Evolutionary conservation across 257 asterid genomes (phyloP).

Genomic region (Solanum chilense): DNA sequence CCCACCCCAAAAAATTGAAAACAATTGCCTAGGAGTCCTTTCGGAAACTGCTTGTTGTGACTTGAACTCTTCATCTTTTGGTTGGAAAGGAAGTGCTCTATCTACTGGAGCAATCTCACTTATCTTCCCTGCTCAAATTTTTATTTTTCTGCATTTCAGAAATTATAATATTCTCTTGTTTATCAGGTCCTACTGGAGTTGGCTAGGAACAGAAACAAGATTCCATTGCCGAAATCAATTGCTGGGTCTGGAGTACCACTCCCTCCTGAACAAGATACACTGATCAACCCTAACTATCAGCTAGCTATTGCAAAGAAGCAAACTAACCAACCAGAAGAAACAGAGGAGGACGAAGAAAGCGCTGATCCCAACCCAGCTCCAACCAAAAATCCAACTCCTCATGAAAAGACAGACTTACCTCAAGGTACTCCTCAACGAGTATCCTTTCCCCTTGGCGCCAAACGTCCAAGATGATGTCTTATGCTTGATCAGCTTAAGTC

Average conservation of each 20-base stretch:
- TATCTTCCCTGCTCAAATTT: neutral
- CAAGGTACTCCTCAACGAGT: slow-evolving; percentile 65
- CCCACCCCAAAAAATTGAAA: neutral
- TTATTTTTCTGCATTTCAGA: neutral
- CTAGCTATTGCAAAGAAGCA: slow-evolving; percentile 53
- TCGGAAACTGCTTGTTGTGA: neutral
- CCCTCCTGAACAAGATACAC: slow-evolving; percentile 74
- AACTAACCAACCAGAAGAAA: slow-evolving; percentile 49
- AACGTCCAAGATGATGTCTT: slow-evolving; percentile 33
- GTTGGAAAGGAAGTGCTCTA: neutral
- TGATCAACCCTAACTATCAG: slow-evolving; percentile 85
- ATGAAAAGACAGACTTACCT: slow-evolving; percentile 36
- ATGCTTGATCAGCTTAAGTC: neutral
- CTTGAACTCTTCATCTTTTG: neutral
- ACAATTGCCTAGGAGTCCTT: neutral
- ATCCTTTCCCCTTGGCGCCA: slow-evolving; percentile 63
- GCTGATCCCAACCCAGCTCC: slow-evolving; percentile 26
- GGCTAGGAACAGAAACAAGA: slow-evolving; percentile 77
- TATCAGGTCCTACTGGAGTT: slow-evolving; percentile 68
- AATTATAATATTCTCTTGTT: neutral
- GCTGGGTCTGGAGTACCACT: slow-evolving; percentile 51
- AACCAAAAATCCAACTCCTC: slow-evolving; percentile 15
- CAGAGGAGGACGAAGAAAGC: slow-evolving; percentile 68
- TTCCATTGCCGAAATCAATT: slow-evolving; percentile 58
- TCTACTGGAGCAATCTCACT: neutral